Percentiles rank a stretch among this genome's conserved stretches.
Evolutionary conservation across 495 filamentous ascomycete genomes (phyloP).

Genomic region (Penicillium nucicola): DNA sequence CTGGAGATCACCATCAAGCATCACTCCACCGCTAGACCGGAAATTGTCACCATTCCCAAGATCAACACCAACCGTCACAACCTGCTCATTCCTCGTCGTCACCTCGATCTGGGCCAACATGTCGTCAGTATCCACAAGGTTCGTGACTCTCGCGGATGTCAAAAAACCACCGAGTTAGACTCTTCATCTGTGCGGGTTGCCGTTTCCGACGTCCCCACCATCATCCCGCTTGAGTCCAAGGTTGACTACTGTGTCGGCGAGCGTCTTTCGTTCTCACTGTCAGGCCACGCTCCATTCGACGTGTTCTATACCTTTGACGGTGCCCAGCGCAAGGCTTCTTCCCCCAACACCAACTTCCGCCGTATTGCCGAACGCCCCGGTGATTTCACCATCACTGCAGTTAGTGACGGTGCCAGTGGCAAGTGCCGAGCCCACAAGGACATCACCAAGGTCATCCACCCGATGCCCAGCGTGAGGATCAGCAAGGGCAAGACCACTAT

Average conservation of each 20-base stretch:
- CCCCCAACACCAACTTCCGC: constrained; percentile 73
- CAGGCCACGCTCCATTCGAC: constrained; percentile 84
- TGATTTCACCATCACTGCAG: constrained; percentile 77
- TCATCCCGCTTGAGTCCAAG: constrained; percentile 80
- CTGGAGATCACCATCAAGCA: constrained; percentile 92
- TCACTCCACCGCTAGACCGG: constrained; percentile 72
- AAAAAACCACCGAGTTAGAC: constrained; percentile 63
- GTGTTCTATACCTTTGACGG: constrained; percentile 89
- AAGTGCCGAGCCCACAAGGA: constrained; percentile 73
- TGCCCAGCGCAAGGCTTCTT: constrained; percentile 70
- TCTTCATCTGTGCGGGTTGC: constrained; percentile 75
- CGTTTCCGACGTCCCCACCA: constrained; percentile 87
- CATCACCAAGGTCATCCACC: constrained; percentile 78
- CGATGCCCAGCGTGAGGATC: constrained; percentile 85
- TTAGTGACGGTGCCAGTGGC: constrained; percentile 75
- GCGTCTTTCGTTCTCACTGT: constrained; percentile 82
- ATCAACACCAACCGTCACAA: constrained; percentile 71
- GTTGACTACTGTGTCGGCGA: constrained; percentile 94
- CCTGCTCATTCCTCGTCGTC: constrained; percentile 76
- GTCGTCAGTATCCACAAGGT: constrained; percentile 84
- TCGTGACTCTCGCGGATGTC: constrained; percentile 80
- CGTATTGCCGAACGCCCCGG: constrained; percentile 89
- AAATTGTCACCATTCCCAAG: constrained; percentile 72
- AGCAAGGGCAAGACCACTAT: constrained; percentile 72
- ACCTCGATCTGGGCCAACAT: constrained; percentile 80